A percentile compares a stretch with the other conserved stretches of the same genome.
These are phyloP conservation scores for Cryptococcus jaspeensis DNA, from an alignment of 1,284 basidiomycete species.

Conservation along the genomic window DNA sequence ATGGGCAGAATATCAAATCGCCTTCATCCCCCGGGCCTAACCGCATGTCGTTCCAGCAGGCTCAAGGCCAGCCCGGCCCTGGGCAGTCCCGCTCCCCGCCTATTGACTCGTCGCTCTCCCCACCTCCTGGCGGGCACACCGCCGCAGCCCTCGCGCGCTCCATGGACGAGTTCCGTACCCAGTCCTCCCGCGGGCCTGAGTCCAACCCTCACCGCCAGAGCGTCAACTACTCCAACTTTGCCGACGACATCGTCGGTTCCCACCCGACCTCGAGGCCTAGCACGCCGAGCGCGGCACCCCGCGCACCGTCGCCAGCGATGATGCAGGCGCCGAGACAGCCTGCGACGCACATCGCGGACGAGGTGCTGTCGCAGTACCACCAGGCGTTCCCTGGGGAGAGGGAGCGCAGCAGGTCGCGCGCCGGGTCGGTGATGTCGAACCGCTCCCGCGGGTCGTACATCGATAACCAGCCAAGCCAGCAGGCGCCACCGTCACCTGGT, in stretches of 20 bases:
- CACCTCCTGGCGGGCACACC: constrained; percentile 50
- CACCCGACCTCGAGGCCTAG: constrained; percentile 70
- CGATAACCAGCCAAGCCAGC: constrained; percentile 22
- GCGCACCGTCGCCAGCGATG: constrained; percentile 57
- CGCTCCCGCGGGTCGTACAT: constrained; percentile 46
- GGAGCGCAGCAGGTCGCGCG: constrained; percentile 53
- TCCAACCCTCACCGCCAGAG: constrained; percentile 25
- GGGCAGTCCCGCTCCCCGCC: constrained; percentile 21
- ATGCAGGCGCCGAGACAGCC: constrained; percentile 65
- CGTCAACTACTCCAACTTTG: constrained; percentile 56
- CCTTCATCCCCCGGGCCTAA: constrained; percentile 35
- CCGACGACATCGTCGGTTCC: constrained; percentile 70
- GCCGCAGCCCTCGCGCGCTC: constrained; percentile 50
- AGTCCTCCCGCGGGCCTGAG: constrained; percentile 30
- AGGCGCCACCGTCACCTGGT: constrained; percentile 24
- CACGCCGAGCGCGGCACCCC: constrained; percentile 60
- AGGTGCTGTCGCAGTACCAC: constrained; percentile 73
- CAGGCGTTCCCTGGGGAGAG: constrained; percentile 83
- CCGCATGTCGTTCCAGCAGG: constrained; percentile 26
- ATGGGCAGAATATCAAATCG: constrained; percentile 22
- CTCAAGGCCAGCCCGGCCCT: constrained; percentile 7
- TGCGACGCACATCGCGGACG: constrained; percentile 61
- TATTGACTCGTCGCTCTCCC: constrained; percentile 46
- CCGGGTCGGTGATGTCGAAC: constrained; percentile 45
- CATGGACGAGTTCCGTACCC: constrained; percentile 49